Evolutionary conservation across 1,284 basidiomycete species (phyloP).

Genomic region (Leccinum pachyderme): DNA sequence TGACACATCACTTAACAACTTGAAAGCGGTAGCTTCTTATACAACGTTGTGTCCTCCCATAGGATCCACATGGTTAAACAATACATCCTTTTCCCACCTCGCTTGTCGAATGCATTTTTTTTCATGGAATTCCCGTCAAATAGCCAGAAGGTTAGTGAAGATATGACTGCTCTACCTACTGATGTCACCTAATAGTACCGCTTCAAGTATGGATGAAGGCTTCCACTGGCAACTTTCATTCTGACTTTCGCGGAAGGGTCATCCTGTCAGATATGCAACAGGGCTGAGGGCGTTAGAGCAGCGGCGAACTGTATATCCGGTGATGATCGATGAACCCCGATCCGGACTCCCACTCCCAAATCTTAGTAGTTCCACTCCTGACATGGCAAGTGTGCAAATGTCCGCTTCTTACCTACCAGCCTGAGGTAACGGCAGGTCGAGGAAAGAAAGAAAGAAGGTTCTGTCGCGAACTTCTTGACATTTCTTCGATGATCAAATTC

Average conservation of each 20-base stretch:
- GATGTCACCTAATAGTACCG: conserved; percentile 16
- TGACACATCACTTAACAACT: conserved; percentile 2
- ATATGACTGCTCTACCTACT: conserved; percentile 1
- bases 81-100: conserved; percentile 6
- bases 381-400: background rate
- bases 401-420: background rate
- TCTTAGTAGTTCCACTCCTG: conserved; percentile 1
- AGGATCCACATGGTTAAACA: conserved; percentile 4
- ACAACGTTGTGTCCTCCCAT: conserved; percentile 1
- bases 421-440: background rate
- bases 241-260: conserved; percentile 4
- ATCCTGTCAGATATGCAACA: background rate
- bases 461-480: background rate
- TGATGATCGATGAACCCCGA: background rate
- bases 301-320: conserved; percentile 2
- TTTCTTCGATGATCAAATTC: background rate
- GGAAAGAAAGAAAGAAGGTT: background rate
- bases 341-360: background rate
- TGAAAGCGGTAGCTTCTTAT: background rate
- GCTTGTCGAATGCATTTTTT: background rate
- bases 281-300: conserved; percentile 3
- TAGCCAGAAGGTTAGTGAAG: conserved; percentile 1
- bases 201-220: background rate
- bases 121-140: conserved; percentile 10
- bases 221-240: background rate